phyloP scores from a whole-genome alignment of 805 yeast species.

The Soucietia sequanensis region DNA sequence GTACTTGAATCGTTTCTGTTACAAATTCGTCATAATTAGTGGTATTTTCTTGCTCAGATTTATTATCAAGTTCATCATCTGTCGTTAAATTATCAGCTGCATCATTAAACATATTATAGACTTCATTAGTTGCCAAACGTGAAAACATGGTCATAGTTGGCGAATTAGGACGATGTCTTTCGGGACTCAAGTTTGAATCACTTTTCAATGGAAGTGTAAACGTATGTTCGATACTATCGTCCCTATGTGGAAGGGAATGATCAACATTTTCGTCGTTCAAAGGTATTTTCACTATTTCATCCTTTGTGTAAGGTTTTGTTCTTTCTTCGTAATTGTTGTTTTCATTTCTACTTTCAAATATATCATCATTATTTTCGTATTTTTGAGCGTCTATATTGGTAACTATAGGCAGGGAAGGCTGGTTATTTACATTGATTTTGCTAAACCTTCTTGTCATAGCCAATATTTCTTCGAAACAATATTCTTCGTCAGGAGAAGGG shows the following conservation, averaged over 20 bases:
- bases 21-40: constrained; percentile 46
- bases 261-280: background rate
- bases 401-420: background rate
- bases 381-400: constrained; percentile 5
- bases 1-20: constrained; percentile 44
- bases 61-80: constrained; percentile 26
- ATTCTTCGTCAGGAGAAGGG: constrained; percentile 47
- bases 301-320: constrained; percentile 11
- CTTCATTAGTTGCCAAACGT: constrained; percentile 71
- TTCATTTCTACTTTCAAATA: constrained; percentile 1
- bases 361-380: constrained; percentile 5
- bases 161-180: constrained; percentile 42
- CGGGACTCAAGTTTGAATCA: constrained; percentile 16
- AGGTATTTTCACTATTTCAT: too few relatives aligned
- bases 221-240: too few relatives aligned
- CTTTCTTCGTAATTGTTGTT: constrained; percentile 8
- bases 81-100: constrained; percentile 34
- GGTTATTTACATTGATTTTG: constrained; percentile 7
- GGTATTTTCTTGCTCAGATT: constrained; percentile 20
- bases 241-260: too few relatives aligned
- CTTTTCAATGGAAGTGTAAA: constrained; percentile 48
- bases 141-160: constrained; percentile 82
- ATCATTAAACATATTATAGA: constrained; percentile 71
- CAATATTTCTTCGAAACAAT: constrained; percentile 62
- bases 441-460: constrained; percentile 44